These are phyloP conservation scores for Lactifluus subvellereus DNA, from an alignment of 768 basidiomycete genomes.

Conservation along the genomic window DNA sequence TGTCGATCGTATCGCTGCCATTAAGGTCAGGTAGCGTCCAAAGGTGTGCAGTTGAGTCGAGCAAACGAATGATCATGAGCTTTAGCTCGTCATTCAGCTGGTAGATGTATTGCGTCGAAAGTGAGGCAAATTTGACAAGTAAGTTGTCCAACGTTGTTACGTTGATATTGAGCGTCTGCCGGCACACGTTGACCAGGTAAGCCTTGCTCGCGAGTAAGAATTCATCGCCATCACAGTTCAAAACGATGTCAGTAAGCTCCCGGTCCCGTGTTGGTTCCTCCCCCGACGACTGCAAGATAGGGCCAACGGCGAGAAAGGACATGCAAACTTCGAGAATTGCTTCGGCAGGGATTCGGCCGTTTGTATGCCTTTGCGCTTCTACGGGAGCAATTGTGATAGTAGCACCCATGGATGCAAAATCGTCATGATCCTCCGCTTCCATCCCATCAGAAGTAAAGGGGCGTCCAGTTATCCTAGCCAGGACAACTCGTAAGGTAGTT, in stretches of 20 bases:
- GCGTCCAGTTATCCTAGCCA: constrained; percentile 29
- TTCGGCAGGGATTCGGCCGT: constrained; percentile 30
- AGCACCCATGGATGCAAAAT: constrained; percentile 48
- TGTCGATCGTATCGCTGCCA: constrained; percentile 33
- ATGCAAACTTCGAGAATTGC: constrained; percentile 49
- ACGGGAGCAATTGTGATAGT: constrained; percentile 31
- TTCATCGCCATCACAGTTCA: constrained; percentile 44
- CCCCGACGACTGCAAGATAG: constrained; percentile 53
- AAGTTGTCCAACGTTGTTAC: constrained; percentile 46
- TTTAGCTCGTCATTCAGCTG: constrained; percentile 49
- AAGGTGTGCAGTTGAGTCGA: constrained; percentile 56
- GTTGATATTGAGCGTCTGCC: constrained; percentile 49
- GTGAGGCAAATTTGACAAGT: constrained; percentile 46
- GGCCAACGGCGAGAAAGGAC: constrained; percentile 55
- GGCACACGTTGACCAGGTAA: constrained; percentile 50
- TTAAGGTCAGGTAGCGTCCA: constrained; percentile 42
- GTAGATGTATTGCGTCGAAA: constrained; percentile 51
- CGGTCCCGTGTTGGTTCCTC: constrained; percentile 58
- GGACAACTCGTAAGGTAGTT: constrained; percentile 37
- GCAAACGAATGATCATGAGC: constrained; percentile 49
- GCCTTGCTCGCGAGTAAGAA: constrained; percentile 55
- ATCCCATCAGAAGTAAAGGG: constrained; percentile 26
- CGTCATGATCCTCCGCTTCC: constrained; percentile 46
- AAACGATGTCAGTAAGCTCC: constrained; percentile 49
- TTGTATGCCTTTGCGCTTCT: constrained; percentile 29